phyloP scores from a whole-genome alignment of 331 rosid genomes.

The Telfairia occidentalis region DNA sequence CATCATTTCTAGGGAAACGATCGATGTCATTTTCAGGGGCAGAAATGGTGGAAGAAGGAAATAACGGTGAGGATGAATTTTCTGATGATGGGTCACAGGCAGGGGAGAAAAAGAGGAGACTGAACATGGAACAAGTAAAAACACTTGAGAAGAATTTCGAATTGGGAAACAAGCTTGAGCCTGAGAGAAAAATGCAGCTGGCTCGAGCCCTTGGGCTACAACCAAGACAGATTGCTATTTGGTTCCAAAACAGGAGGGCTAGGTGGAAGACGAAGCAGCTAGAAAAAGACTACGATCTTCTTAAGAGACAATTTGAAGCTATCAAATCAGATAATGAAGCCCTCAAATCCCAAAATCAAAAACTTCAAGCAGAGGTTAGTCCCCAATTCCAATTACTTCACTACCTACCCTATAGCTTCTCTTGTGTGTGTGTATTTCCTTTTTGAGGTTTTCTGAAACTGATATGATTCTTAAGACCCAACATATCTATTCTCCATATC shows the following conservation, averaged over 20 bases:
- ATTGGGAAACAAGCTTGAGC: conserved; percentile 92
- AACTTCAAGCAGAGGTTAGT: conserved; percentile 82
- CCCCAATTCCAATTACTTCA: background rate
- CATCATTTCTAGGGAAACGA: conserved; percentile 81
- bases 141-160: conserved; percentile 96
- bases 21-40: conserved; percentile 90
- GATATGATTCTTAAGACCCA: too few relatives aligned
- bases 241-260: conserved; percentile 98
- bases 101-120: conserved; percentile 93
- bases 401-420: too few relatives aligned
- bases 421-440: background rate
- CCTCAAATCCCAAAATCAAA: conserved; percentile 74
- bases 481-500: background rate
- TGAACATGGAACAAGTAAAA: conserved; percentile 88
- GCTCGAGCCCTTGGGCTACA: conserved; percentile 90
- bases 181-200: conserved; percentile 97
- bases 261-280: conserved; percentile 97
- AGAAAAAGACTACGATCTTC: conserved; percentile 90
- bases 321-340: conserved; percentile 73
- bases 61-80: conserved; percentile 70
- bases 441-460: too few relatives aligned
- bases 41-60: conserved; percentile 64
- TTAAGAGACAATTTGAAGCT: conserved; percentile 76
- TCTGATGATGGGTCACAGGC: conserved; percentile 93
- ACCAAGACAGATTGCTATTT: conserved; percentile 92